phyloP scores from a whole-genome alignment of 1,284 basidiomycete species.

The Pseudozyma thailandica region DNA sequence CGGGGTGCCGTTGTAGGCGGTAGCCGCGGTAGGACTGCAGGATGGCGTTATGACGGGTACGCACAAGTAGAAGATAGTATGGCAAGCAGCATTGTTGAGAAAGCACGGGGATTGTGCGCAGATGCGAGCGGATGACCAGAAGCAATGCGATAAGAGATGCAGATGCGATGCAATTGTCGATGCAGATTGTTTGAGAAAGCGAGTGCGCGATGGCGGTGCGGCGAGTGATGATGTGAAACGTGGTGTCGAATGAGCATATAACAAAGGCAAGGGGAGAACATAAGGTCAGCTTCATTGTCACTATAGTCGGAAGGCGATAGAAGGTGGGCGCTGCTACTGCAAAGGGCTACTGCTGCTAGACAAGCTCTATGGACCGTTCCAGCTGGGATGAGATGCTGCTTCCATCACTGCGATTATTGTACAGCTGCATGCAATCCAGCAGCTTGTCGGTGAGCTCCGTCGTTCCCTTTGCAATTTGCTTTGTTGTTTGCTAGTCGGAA shows the following conservation, averaged over 20 bases:
- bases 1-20: slow-evolving; percentile 54
- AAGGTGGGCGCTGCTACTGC: not conserved
- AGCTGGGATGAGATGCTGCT: too few relatives aligned
- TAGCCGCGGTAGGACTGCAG: slow-evolving; percentile 53
- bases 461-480: not conserved
- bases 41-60: slow-evolving; percentile 14
- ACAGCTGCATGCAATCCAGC: not conserved
- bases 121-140: not conserved
- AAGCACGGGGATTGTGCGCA: not conserved
- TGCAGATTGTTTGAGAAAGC: too few relatives aligned
- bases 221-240: too few relatives aligned
- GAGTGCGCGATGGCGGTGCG: too few relatives aligned
- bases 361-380: too few relatives aligned
- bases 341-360: not conserved
- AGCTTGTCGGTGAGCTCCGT: not conserved
- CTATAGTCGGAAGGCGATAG: not conserved
- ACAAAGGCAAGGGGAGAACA: not conserved
- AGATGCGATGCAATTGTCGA: not conserved
- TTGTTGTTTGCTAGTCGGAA: not conserved
- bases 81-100: not conserved
- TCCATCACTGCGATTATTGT: not conserved
- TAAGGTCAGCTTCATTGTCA: slow-evolving; percentile 10
- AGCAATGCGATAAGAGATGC: not conserved
- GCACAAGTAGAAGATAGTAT: slow-evolving; percentile 20
- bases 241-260: too few relatives aligned